These are phyloP conservation scores for Entoloma clypeatum DNA, from an alignment of 1,284 basidiomycete genomes.

Conservation along the genomic window DNA sequence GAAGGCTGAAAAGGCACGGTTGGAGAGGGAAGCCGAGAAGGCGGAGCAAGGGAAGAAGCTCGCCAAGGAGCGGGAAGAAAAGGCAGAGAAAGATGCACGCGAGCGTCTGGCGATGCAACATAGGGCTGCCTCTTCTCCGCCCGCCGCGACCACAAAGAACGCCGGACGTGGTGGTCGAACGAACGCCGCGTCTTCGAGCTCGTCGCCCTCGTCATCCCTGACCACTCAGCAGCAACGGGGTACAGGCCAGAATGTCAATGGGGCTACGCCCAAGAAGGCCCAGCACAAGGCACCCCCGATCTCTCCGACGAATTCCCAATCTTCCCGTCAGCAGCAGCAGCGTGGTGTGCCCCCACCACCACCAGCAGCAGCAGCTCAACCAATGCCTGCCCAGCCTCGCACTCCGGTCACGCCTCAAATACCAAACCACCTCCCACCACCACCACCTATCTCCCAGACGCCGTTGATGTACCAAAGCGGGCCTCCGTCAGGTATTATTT, in stretches of 20 bases:
- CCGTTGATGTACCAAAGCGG: conserved; percentile 45
- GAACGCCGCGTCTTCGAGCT: conserved; percentile 45
- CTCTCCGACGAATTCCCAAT: conserved; percentile 26
- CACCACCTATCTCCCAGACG: conserved; percentile 30
- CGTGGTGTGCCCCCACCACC: conserved; percentile 23
- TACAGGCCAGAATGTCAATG: conserved; percentile 32
- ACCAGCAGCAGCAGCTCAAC: conserved; percentile 34
- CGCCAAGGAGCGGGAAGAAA: conserved; percentile 39
- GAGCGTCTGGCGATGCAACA: conserved; percentile 43
- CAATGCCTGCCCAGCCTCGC: conserved; percentile 33
- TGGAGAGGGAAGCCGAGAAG: conserved; percentile 45
- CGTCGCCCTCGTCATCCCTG: conserved; percentile 39
- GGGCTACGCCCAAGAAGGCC: conserved; percentile 41
- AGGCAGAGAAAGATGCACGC: conserved; percentile 36
- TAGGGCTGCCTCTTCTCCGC: conserved; percentile 24
- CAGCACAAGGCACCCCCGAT: conserved; percentile 29
- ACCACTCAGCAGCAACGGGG: conserved; percentile 28
- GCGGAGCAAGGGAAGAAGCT: conserved; percentile 43
- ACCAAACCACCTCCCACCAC: conserved; percentile 33
- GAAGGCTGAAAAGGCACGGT: conserved; percentile 53
- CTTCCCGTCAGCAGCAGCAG: conserved; percentile 30
- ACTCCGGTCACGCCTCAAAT: conserved; percentile 41
- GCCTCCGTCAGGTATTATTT: conserved; percentile 43
- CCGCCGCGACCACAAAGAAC: conserved; percentile 26
- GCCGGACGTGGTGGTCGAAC: conserved; percentile 41